Base-by-base conservation (phyloP, 805 yeast species). In the Yarrowia osloensis region DNA sequence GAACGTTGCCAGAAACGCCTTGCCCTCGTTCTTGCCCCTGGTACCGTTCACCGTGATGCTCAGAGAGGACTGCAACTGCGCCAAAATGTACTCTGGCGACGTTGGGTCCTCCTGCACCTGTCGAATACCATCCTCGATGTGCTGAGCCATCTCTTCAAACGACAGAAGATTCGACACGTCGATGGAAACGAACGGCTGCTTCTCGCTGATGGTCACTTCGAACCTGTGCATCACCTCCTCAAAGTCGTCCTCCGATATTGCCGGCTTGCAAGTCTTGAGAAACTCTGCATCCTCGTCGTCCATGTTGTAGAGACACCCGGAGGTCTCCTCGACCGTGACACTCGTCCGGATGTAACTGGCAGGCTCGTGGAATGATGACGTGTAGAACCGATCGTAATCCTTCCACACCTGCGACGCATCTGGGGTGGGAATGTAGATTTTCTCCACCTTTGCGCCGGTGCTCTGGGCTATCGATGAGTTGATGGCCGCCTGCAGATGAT, bases 301-400 rank as follows among this genome's bases (percentile, higher is more conserved):
- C 89, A 95, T 86, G 77, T 88, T 88, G 77, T 93, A 95, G 21
- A 86, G 86, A 54, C 89, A 86, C 0, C 98, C 97, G 21, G 86
- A 82, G 24, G 96, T 90, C 75, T 95, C 98, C 74, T 95, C 98
- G n/a, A 94, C 95, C 0, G 97, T 94, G 5, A 97, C 96, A 47
- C 96, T 89, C 72, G 90, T 90, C 72, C 91, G 88, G 67, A 95
- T 90, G 75, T 92, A 94, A 12, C 89, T 81, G 22, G 86, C 85
- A 0, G 98, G 97, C 69, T 86, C 88, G 3, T 76, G 76, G 77
- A 90, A 94, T 26, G 80, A 77, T 39, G 89, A 88, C 19, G 78
- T 78, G 75, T 95, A 95, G 77, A 84, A 92, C 71, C 87, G 84
- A 8, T 80, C 72, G 44, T 91, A 96, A 26, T 90, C 97, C 42